Evolutionary conservation across 768 basidiomycete genomes (phyloP).

Genomic region (Rhizopogon vulgaris): DNA sequence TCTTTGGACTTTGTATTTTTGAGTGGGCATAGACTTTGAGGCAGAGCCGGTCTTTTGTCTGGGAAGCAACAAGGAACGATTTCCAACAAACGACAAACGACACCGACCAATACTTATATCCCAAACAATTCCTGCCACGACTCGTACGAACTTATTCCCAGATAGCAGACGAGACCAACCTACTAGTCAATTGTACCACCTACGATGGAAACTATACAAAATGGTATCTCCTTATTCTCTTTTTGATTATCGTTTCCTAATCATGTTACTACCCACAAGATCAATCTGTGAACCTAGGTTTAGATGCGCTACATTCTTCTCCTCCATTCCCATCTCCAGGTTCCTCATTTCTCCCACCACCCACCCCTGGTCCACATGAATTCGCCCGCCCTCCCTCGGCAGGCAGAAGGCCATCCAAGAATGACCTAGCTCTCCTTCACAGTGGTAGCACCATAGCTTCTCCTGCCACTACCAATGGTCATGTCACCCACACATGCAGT

Average conservation of each 20-base stretch:
- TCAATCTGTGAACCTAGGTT: conserved; percentile 1
- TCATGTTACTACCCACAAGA: background rate
- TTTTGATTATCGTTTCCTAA: background rate
- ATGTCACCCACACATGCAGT: conserved; percentile 1
- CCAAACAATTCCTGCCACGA: conserved; percentile 1
- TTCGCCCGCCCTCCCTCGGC: conserved; percentile 46
- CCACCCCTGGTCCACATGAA: conserved; percentile 60
- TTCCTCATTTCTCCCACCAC: conserved; percentile 63
- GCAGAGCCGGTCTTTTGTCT: conserved; percentile 6
- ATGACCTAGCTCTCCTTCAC: conserved; percentile 6
- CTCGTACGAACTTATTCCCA: background rate
- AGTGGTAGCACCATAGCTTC: background rate
- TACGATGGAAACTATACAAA: conserved; percentile 4
- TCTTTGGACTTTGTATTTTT: background rate
- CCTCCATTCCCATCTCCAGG: conserved; percentile 58
- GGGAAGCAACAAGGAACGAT: background rate
- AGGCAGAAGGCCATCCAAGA: conserved; percentile 18
- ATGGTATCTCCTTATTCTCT: conserved; percentile 1
- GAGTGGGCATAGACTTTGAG: background rate
- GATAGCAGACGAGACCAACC: background rate
- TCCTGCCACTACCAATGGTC: background rate
- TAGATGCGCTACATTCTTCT: conserved; percentile 37
- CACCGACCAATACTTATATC: conserved; percentile 1
- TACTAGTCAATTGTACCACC: background rate
- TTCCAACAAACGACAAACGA: background rate